Evolutionary conservation across 768 basidiomycete species (phyloP).

Genomic region (Cystofilobasidium macerans): DNA sequence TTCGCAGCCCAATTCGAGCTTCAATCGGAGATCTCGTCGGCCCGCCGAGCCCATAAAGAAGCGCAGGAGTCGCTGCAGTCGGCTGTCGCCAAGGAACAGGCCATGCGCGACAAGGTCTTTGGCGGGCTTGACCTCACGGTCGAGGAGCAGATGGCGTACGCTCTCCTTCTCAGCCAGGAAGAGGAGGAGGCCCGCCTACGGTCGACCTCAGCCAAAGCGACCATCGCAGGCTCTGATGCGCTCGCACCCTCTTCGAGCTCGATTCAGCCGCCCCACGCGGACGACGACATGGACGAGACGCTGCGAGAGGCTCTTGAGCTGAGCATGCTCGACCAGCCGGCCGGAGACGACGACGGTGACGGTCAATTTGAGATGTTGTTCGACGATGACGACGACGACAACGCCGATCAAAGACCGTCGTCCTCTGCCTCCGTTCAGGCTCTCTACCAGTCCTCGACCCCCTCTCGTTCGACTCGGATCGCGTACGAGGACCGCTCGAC

Average conservation of each 20-base stretch:
- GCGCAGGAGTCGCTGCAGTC: background rate
- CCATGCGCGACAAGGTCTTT: constrained; percentile 2
- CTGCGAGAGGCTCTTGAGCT: constrained; percentile 3
- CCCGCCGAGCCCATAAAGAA: constrained; percentile 6
- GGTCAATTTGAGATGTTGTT: constrained; percentile 2
- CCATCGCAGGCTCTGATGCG: no score
- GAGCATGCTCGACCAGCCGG: constrained; percentile 4
- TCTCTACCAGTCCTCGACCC: background rate
- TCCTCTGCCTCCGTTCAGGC: background rate
- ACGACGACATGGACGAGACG: constrained; percentile 9
- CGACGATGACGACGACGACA: background rate
- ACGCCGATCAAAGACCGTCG: background rate
- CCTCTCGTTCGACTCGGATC: background rate
- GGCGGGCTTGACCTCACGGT: constrained; percentile 20
- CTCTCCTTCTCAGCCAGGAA: constrained; percentile 17
- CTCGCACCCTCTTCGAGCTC: no score
- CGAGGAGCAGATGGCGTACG: constrained; percentile 19
- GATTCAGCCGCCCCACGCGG: background rate
- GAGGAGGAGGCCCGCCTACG: constrained; percentile 7
- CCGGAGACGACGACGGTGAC: background rate
- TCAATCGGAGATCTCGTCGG: constrained; percentile 18
- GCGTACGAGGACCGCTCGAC: background rate
- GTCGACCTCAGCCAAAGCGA: background rate
- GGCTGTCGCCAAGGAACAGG: background rate
- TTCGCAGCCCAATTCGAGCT: constrained; percentile 7